Percentiles rank a stretch among this genome's conserved stretches.
These are phyloP conservation scores for Rickenella mellea DNA, from an alignment of 768 basidiomycete genomes.

Conservation along the genomic window DNA sequence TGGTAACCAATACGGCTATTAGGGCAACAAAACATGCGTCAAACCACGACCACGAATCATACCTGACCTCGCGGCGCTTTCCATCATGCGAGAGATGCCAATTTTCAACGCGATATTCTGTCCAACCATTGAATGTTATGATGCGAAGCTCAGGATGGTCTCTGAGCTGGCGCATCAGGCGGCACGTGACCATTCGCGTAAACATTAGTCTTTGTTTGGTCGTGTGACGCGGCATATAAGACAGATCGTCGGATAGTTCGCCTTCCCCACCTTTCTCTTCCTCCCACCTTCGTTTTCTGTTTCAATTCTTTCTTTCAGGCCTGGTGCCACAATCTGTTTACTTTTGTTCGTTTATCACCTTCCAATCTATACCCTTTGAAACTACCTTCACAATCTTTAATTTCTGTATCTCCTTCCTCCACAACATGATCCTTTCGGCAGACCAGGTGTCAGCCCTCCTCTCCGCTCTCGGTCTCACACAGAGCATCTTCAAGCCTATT, in stretches of 20 bases:
- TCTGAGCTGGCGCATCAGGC: no score
- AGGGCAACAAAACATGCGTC: constrained; percentile 26
- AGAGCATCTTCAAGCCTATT: constrained; percentile 21
- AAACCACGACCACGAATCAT: constrained; percentile 25
- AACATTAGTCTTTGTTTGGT: no score
- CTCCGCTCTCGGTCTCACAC: constrained; percentile 21
- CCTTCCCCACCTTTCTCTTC: neutral
- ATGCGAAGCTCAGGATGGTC: constrained; percentile 49
- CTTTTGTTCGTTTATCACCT: neutral
- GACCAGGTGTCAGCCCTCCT: constrained; percentile 19
- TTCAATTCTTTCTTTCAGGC: neutral
- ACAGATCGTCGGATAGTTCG: neutral
- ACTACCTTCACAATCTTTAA: constrained; percentile 3
- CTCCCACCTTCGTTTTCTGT: neutral
- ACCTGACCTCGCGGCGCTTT: constrained; percentile 21
- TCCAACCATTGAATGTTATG: constrained; percentile 33
- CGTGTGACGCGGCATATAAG: no score
- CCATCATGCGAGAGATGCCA: constrained; percentile 36
- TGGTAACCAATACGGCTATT: constrained; percentile 15
- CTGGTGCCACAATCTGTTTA: neutral
- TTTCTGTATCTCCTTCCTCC: neutral
- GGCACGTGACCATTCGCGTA: no score
- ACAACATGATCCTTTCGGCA: constrained; percentile 17
- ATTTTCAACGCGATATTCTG: constrained; percentile 55
- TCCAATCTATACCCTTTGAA: constrained; percentile 5